Evolutionary conservation across 305 asterid species (phyloP), one percentile per base, ranked within the genome.

Genomic region (Solanum hybrid): DNA sequence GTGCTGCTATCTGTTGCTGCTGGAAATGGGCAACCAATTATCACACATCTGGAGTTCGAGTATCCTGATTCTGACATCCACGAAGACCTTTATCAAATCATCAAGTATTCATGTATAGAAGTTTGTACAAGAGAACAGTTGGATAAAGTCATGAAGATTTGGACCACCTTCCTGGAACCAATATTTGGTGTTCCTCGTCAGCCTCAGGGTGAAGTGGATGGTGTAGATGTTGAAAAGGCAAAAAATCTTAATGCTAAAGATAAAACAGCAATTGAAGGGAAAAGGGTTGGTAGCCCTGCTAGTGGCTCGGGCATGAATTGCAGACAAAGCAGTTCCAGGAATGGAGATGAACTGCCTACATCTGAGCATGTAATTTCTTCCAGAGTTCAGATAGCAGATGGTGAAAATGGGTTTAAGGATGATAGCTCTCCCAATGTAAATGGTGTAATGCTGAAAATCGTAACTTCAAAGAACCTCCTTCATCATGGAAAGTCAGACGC

Each of bases 31-130:
- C 97, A 92, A 71, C 95, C 96, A 45, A 89, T 89, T 77, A 90
- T 89, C 89, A 94, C 98, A 88, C 95, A 97, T 91, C 89, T 97
- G 95, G 96, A 93, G 90, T 95, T 93, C 86, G 93, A 92, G 90
- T 97, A 93, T 92, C 93, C 95, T 88, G 99, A 98, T 92, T 94
- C 93, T 32, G 97, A 95, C 75, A 92, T 98, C 94, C 99, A 97
- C 79, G 96, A 96, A 89, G 98, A 98, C 92, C 94, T 98, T 60
- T 92, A 93, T 93, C 94, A 95, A 93, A 95, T 98, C 89, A 95
- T 98, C 89, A 94, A 95, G 90, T 95, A 92, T 91, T 93, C 99
- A 17, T 96, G 98, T 90, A 93, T 91, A 90, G 98, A 96, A 96
- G 92, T 94, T 92, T 97, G 98, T 91, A 92, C 99, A 56, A 92